A percentile compares a stretch with the other conserved stretches of the same genome.
These are phyloP conservation scores for Blastomyces gilchristii DNA, from an alignment of 2,329 filamentous ascomycete species.

Conservation along the genomic window DNA sequence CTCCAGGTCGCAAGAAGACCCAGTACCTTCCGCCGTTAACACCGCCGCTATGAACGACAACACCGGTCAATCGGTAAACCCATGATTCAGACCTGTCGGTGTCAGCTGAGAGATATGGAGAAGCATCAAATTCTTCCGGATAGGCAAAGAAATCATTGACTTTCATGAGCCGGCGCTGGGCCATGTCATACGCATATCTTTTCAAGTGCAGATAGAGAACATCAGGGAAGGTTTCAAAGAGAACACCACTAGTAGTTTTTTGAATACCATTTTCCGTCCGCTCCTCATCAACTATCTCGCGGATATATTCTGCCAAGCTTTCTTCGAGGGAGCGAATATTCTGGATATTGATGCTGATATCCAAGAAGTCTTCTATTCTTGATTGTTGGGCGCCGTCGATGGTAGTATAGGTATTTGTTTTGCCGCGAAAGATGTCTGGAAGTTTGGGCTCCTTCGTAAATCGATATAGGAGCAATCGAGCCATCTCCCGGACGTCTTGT, in stretches of 20 bases:
- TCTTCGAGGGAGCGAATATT: constrained; percentile 7
- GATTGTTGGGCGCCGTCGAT: constrained; percentile 6
- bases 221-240: constrained; percentile 15
- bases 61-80: constrained; percentile 10
- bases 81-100: constrained; percentile 9
- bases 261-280: neutral
- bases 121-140: constrained; percentile 21
- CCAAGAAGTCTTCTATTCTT: constrained; percentile 9
- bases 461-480: constrained; percentile 5
- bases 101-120: constrained; percentile 8
- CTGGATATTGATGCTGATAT: constrained; percentile 8
- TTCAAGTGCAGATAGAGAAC: constrained; percentile 18
- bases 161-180: constrained; percentile 8
- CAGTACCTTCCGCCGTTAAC: constrained; percentile 7
- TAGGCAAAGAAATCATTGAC: constrained; percentile 22
- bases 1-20: constrained; percentile 2
- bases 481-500: constrained; percentile 11
- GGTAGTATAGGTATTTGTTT: neutral
- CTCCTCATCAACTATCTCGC: constrained; percentile 1
- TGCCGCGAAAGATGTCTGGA: constrained; percentile 5
- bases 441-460: constrained; percentile 5
- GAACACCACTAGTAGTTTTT: neutral
- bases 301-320: constrained; percentile 9
- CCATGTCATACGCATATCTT: constrained; percentile 5
- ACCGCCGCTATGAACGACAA: constrained; percentile 11